Evolutionary conservation across 768 basidiomycete species (phyloP), one percentile per base, ranked within the genome.

Genomic region (Amanita polypyramis): DNA sequence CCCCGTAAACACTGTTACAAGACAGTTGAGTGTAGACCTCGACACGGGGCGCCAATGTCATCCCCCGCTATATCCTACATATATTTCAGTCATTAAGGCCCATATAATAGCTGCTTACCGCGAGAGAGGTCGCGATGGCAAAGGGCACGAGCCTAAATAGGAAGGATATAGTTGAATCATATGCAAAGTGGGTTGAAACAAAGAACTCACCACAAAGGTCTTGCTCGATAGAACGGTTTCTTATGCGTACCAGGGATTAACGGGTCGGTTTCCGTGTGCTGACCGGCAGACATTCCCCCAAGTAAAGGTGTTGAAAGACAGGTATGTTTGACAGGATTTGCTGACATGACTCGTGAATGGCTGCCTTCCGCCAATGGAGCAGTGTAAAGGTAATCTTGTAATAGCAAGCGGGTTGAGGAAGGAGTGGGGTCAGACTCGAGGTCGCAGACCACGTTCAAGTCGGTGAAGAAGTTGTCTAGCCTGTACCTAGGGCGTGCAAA

Each of bases 21-120:
- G 89, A 76, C 21, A 90, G 69, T 56, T 87, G 80, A 19, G 83
- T 88, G 63, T 77, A 86, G 23, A 91, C 77, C 64, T 88, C 80
- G 12, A 91, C 79, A 43, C 87, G 77, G 17, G 88, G 80, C 11
- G 85, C 85, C 25, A 86, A 65, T 3, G 88, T 90, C 82, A 90
- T 86, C 36, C 84, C 85, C 25, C 85, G 84, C 88, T 90, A 55
- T n/a, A 51, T 41, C 45, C 36, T 43, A 47, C 12, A 40, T 45
- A 48, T 37, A 42, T 46, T 27, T 33, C 41, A 52, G 50, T 49
- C 38, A 38, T 15, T 7, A n/a, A 32, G 14, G 14, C 23, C 36
- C 36, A 42, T 35, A 43, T 33, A 15, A 33, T 27, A 23, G n/a
- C 42, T 5, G 70, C 79, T 61, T 58, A 89, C 86, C 37, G 76